These are phyloP conservation scores for Phytophthora vignae DNA, from an alignment of 352 stramenopile species.

Conservation along the genomic window DNA sequence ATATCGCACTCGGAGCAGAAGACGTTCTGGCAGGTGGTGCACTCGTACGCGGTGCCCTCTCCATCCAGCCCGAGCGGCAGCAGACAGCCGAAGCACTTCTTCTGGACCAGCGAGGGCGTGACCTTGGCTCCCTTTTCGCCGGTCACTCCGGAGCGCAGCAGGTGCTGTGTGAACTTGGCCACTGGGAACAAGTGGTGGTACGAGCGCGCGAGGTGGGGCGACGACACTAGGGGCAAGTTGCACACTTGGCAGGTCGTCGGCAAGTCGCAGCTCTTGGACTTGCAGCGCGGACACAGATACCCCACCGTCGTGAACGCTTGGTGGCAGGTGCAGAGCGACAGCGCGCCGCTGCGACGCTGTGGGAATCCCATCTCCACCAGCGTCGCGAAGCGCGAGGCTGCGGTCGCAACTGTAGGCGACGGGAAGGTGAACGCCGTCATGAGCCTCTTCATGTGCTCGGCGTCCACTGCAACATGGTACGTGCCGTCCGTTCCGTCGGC, in stretches of 20 bases:
- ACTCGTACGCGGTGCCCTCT: conserved; percentile 78
- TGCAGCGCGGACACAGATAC: conserved; percentile 95
- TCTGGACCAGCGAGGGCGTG: conserved; percentile 28
- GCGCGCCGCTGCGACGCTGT: conserved; percentile 69
- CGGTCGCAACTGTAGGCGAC: conserved; percentile 86
- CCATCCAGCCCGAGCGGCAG: conserved; percentile 57
- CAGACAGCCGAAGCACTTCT: conserved; percentile 87
- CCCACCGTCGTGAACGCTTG: conserved; percentile 90
- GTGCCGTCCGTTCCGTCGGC: conserved; percentile 93
- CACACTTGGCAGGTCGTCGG: conserved; percentile 97
- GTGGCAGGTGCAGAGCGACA: conserved; percentile 89
- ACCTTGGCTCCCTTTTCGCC: conserved; percentile 31
- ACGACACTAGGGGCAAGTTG: conserved; percentile 96
- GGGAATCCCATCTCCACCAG: conserved; percentile 90
- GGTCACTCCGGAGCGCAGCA: conserved; percentile 36
- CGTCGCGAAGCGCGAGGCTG: conserved; percentile 71
- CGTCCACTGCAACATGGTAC: conserved; percentile 95
- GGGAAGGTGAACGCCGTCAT: conserved; percentile 95
- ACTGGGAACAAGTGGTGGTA: conserved; percentile 99
- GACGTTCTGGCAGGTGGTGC: conserved; percentile 89
- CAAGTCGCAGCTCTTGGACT: conserved; percentile 95
- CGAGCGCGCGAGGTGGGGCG: conserved; percentile 96
- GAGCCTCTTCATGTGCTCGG: conserved; percentile 92
- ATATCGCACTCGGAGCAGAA: conserved; percentile 98
- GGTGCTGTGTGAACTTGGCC: conserved; percentile 90